Evolutionary conservation across 208 protist species (phyloP), one percentile per base, ranked within the genome.

Genomic region (Leishmania aethiopica): DNA sequence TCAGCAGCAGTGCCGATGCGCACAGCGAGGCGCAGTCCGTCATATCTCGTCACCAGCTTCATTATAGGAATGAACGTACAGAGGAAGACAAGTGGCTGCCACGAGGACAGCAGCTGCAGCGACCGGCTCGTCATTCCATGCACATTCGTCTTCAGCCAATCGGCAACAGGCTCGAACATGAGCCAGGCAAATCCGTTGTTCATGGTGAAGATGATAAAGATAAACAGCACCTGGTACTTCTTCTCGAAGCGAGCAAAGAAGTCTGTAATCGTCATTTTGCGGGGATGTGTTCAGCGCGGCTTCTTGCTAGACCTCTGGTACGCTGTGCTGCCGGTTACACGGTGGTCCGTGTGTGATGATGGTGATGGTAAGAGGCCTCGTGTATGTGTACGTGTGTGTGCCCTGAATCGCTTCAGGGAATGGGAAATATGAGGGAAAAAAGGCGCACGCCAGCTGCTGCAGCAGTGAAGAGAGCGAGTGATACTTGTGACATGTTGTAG

Each of bases 161-260:
- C 88, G 10, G 91, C 91, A 35, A 97, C 92, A 10, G 94, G 94
- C 85, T 96, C 94, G 85, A 97, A 97, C 92, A 96, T 95, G 51
- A 97, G 86, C 93, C 94, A 97, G 1, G 92, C 90, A 73, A 96
- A 97, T 11, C 94, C 94, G 90, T 97, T 96, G 83, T 97, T 96
- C 35, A 93, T 89, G 10, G 92, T 91, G 78, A 97, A 96, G 11
- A 96, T 75, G 64, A 92, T 90, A 79, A 97, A 97, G 73, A 96
- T 94, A 73, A 91, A n/a, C 42, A 97, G 84, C 79, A 91, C 94
- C 69, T 79, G 89, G 82, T 96, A 93, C 87, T 95, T 97, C 55
- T 90, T 86, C 42, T 86, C 72, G 51, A 90, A 69, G 49, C 45
- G 47, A 11, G 67, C 17, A 75, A 78, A 82, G 59, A 85, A 75